Conservation (phyloP, 2,329 filamentous ascomycete genomes). For the Tolypocladium amazonense region DNA sequence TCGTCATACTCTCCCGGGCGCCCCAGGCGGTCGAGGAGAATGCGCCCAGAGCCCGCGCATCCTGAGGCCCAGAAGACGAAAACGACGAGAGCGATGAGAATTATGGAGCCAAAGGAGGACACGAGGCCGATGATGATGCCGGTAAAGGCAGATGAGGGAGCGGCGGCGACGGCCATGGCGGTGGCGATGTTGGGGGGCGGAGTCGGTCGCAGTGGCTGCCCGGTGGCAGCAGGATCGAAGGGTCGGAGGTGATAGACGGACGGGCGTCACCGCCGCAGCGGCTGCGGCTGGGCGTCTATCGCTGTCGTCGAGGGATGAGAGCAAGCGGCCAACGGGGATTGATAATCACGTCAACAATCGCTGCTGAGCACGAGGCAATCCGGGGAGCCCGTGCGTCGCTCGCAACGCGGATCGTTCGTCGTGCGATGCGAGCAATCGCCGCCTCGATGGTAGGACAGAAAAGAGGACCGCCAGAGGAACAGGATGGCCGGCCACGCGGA, state of each 20-base stretch:
- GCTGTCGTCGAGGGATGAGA: conserved; percentile 3
- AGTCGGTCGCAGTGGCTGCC: background rate
- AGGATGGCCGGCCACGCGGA: background rate
- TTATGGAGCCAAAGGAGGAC: conserved; percentile 85
- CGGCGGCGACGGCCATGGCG: conserved; percentile 18
- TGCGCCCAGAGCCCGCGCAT: conserved; percentile 68
- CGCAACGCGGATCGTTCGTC: background rate
- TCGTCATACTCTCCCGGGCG: conserved; percentile 95
- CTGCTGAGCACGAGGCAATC: background rate
- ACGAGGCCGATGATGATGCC: conserved; percentile 92
- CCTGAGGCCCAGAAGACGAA: conserved; percentile 79
- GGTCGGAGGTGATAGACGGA: background rate
- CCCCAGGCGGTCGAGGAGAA: conserved; percentile 86
- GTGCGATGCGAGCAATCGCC: background rate
- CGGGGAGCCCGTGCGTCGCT: background rate
- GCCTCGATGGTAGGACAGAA: background rate
- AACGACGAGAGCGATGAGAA: conserved; percentile 71
- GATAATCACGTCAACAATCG: background rate
- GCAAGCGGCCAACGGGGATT: background rate
- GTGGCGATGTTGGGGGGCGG: conserved; percentile 4
- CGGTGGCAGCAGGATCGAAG: background rate
- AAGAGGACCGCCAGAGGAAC: background rate
- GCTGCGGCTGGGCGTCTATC: conserved; percentile 1
- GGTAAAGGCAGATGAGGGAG: conserved; percentile 40
- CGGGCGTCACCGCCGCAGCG: conserved; percentile 6